phyloP scores from a whole-genome alignment of 2,329 filamentous ascomycete species.

The Knoxdaviesia capensis region DNA sequence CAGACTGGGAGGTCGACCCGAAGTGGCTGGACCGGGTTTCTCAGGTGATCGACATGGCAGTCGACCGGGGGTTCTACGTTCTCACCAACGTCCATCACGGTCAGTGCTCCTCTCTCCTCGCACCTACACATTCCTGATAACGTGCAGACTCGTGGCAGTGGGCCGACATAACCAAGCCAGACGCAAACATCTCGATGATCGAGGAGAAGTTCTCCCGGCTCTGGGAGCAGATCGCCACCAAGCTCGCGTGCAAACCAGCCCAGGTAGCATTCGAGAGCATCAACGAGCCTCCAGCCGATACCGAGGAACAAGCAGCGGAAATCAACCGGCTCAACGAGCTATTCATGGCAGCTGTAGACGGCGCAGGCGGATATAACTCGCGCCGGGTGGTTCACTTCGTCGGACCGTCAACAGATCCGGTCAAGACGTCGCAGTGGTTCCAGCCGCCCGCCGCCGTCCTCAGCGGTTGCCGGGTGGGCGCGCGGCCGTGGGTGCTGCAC shows the following conservation, averaged over 20 bases:
- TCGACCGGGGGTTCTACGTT: too few relatives aligned
- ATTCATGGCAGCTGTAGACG: too few relatives aligned
- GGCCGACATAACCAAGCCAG: constrained; percentile 26
- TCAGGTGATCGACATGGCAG: too few relatives aligned
- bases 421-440: constrained; percentile 13
- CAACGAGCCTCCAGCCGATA: constrained; percentile 35
- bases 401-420: constrained; percentile 3
- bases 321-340: too few relatives aligned
- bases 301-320: constrained; percentile 8
- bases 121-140: too few relatives aligned
- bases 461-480: constrained; percentile 11
- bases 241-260: constrained; percentile 31
- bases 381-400: too few relatives aligned
- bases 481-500: constrained; percentile 32
- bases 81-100: too few relatives aligned
- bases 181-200: constrained; percentile 27
- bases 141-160: constrained; percentile 13
- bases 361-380: too few relatives aligned
- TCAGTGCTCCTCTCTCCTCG: too few relatives aligned
- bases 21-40: too few relatives aligned
- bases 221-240: constrained; percentile 36
- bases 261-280: constrained; percentile 36
- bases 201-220: constrained; percentile 33
- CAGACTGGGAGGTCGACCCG: constrained; percentile 17
- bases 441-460: constrained; percentile 19